These are phyloP conservation scores for Tricholoma flavovirens DNA, from an alignment of 768 basidiomycete species.

Conservation along the genomic window DNA sequence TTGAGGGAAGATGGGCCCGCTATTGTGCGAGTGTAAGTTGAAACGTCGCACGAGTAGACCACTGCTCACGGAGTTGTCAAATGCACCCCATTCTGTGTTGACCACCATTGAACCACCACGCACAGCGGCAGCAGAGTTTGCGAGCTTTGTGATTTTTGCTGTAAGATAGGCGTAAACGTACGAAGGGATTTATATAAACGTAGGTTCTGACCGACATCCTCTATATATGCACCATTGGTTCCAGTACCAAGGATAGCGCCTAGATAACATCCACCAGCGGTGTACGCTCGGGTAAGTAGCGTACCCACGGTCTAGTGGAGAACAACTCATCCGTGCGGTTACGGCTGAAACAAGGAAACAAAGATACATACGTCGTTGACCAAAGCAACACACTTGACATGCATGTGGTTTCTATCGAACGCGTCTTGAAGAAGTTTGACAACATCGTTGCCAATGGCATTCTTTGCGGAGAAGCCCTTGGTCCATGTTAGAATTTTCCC, in stretches of 20 bases:
- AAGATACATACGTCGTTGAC: slow-evolving; percentile 78
- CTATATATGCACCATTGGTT: slow-evolving; percentile 97
- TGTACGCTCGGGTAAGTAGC: slow-evolving; percentile 87
- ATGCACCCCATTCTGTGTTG: slow-evolving; percentile 98
- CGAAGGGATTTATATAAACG: not conserved
- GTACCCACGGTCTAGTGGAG: slow-evolving; percentile 84
- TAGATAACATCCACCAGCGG: slow-evolving; percentile 83
- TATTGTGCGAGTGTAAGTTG: slow-evolving; percentile 23
- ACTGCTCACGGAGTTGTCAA: slow-evolving; percentile 82
- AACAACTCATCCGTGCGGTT: not conserved
- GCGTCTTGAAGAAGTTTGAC: slow-evolving; percentile 88
- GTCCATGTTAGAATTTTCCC: slow-evolving; percentile 94
- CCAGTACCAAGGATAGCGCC: slow-evolving; percentile 97
- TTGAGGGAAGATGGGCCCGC: slow-evolving; percentile 80
- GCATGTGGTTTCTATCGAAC: slow-evolving; percentile 86
- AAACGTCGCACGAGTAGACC: not conserved
- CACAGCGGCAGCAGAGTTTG: slow-evolving; percentile 50
- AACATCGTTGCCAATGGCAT: slow-evolving; percentile 85
- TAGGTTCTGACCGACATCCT: slow-evolving; percentile 53
- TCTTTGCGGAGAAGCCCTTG: slow-evolving; percentile 91
- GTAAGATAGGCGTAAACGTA: not conserved
- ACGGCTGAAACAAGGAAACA: not conserved
- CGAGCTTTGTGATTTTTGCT: slow-evolving; percentile 81
- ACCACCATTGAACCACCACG: slow-evolving; percentile 84
- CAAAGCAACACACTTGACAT: slow-evolving; percentile 85